Evolutionary conservation across 2,329 filamentous ascomycete genomes (phyloP).

Genomic region (Lizonia empirigonia): DNA sequence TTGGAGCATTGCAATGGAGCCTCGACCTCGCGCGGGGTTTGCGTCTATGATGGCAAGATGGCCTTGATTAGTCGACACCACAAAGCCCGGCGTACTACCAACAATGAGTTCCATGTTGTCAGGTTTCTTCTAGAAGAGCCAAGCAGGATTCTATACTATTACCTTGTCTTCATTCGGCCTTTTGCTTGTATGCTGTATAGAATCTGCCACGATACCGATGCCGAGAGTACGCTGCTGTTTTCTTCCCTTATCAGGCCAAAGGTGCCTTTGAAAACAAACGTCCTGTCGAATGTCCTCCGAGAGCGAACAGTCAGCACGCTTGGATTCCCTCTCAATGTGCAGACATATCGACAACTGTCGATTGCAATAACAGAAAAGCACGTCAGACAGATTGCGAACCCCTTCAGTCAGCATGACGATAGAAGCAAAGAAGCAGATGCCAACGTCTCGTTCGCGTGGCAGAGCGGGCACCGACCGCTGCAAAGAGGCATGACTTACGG

Average conservation of each 20-base stretch:
- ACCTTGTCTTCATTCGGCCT: conserved; percentile 1
- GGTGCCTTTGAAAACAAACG: background rate
- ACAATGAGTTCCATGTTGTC: background rate
- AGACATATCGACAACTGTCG: background rate
- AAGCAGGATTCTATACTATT: background rate
- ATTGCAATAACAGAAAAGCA: conserved; percentile 4
- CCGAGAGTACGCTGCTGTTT: background rate
- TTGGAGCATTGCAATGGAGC: background rate
- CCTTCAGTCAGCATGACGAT: background rate
- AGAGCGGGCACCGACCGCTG: background rate
- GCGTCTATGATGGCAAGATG: conserved; percentile 1
- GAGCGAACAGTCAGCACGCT: background rate
- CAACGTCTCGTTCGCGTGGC: background rate
- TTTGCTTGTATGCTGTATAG: background rate
- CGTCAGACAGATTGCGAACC: background rate
- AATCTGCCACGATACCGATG: background rate
- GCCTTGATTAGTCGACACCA: background rate
- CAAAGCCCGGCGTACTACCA: background rate
- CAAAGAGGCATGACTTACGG: background rate
- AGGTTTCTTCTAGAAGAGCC: background rate
- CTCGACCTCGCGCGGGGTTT: background rate
- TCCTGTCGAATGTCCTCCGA: background rate
- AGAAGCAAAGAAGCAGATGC: conserved; percentile 2
- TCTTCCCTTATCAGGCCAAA: background rate
- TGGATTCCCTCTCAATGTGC: background rate